These are phyloP conservation scores for Penicillium sp. DNA, from an alignment of 2,329 filamentous ascomycete genomes.

Conservation along the genomic window DNA sequence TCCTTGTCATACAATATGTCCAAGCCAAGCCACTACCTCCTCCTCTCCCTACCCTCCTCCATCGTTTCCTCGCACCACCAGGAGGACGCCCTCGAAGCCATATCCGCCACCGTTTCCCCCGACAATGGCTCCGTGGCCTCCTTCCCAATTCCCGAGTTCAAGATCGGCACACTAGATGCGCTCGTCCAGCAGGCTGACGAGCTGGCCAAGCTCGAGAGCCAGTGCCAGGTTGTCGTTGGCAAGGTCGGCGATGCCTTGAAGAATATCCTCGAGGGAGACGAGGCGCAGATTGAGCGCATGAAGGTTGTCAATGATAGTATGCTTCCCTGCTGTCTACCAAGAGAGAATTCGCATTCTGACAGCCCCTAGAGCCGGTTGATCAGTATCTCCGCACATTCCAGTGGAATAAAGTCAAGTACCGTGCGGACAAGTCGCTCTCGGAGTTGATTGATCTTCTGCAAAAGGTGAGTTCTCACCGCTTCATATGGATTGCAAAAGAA, in stretches of 20 bases:
- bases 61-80: slow-evolving; percentile 75
- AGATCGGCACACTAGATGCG: slow-evolving; percentile 93
- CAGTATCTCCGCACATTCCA: slow-evolving; percentile 83
- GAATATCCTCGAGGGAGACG: slow-evolving; percentile 76
- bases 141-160: slow-evolving; percentile 88
- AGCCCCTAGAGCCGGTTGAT: slow-evolving; percentile 75
- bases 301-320: slow-evolving; percentile 92
- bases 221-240: slow-evolving; percentile 74
- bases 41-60: slow-evolving; percentile 84
- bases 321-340: slow-evolving; percentile 30
- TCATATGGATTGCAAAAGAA: not conserved
- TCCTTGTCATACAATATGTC: slow-evolving; percentile 33
- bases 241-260: slow-evolving; percentile 86
- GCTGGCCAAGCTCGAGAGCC: slow-evolving; percentile 75
- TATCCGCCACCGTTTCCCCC: slow-evolving; percentile 66
- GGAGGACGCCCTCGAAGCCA: slow-evolving; percentile 73
- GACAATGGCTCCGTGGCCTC: slow-evolving; percentile 72
- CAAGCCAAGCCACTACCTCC: slow-evolving; percentile 63
- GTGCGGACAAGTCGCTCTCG: slow-evolving; percentile 80
- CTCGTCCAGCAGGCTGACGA: slow-evolving; percentile 96
- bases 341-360: slow-evolving; percentile 11
- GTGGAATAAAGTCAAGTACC: slow-evolving; percentile 98
- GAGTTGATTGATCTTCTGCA: slow-evolving; percentile 84
- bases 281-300: slow-evolving; percentile 75
- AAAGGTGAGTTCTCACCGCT: slow-evolving; percentile 55